Evolutionary conservation across 2,329 filamentous ascomycete species (phyloP).

Genomic region (Escovopsis weberi): DNA sequence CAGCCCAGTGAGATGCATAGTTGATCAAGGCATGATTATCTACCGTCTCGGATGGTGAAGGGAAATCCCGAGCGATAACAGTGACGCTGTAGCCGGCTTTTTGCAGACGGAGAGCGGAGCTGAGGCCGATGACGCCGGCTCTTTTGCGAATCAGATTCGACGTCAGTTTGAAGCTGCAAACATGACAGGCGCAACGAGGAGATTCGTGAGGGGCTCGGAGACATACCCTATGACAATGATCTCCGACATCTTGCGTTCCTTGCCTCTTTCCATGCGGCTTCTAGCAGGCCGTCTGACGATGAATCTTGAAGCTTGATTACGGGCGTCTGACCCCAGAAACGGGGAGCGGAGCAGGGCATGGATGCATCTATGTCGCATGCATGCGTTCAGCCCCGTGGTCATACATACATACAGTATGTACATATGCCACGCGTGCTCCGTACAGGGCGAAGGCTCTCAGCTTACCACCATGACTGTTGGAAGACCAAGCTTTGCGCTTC

Average conservation of each 20-base stretch:
- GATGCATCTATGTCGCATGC: too few species aligned
- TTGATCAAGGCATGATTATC: conserved; percentile 27
- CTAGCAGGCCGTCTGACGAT: too few species aligned
- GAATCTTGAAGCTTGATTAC: too few species aligned
- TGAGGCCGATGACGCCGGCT: conserved; percentile 35
- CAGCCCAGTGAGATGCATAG: conserved; percentile 37
- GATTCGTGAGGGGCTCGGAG: not conserved
- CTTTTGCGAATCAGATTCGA: conserved; percentile 17
- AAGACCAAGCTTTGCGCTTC: too few species aligned
- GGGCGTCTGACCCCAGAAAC: too few species aligned
- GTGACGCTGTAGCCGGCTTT: conserved; percentile 24
- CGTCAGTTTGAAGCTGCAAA: not conserved
- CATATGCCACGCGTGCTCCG: too few species aligned
- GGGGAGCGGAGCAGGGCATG: too few species aligned
- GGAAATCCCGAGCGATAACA: conserved; percentile 32
- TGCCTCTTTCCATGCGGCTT: too few species aligned
- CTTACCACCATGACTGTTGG: too few species aligned
- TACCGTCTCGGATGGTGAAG: conserved; percentile 30
- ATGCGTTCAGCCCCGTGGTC: too few species aligned
- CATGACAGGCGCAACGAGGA: not conserved
- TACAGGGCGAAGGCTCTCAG: too few species aligned
- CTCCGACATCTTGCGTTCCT: conserved; percentile 4
- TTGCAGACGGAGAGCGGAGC: conserved; percentile 27
- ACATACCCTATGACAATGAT: conserved; percentile 17
- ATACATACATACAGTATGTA: too few species aligned